Percentiles rank a stretch among this genome's conserved stretches.
These are phyloP conservation scores for Flaveria bidentis DNA, from an alignment of 129 eudicot species.

Conservation along the genomic window DNA sequence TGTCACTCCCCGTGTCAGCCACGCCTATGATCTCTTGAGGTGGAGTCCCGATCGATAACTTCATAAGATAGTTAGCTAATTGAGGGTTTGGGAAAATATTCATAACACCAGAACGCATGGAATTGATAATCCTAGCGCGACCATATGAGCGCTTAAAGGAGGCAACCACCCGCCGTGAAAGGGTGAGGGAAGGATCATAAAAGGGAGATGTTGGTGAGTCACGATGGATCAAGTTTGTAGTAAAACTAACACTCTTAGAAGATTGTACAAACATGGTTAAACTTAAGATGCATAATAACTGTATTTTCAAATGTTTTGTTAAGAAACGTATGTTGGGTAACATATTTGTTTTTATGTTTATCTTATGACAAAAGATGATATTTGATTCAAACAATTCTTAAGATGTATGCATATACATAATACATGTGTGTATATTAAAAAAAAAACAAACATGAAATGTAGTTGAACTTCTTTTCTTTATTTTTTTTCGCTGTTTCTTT, in stretches of 20 bases:
- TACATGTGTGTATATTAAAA: background rate
- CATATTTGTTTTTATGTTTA: conserved; percentile 14
- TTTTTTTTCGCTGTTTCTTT: conserved; percentile 29
- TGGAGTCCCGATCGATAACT: conserved; percentile 37
- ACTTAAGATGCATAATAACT: conserved; percentile 1
- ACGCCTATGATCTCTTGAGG: conserved; percentile 39
- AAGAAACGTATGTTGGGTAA: background rate
- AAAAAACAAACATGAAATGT: conserved; percentile 13
- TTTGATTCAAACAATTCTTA: background rate
- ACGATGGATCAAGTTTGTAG: conserved; percentile 36
- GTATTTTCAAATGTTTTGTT: background rate
- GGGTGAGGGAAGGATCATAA: conserved; percentile 33
- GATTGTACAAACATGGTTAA: background rate
- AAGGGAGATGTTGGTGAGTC: conserved; percentile 41
- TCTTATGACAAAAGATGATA: conserved; percentile 2
- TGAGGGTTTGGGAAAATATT: conserved; percentile 29
- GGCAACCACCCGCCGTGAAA: conserved; percentile 24
- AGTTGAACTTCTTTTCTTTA: conserved; percentile 38
- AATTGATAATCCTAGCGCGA: conserved; percentile 30
- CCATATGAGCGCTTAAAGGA: conserved; percentile 28
- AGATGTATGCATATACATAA: too few relatives aligned
- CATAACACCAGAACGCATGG: conserved; percentile 30
- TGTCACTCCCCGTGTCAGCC: conserved; percentile 50
- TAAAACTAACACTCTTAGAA: conserved; percentile 34
- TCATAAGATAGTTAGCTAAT: conserved; percentile 41